phyloP scores from a whole-genome alignment of 352 stramenopile species.

The Phytopythium delawarense region DNA sequence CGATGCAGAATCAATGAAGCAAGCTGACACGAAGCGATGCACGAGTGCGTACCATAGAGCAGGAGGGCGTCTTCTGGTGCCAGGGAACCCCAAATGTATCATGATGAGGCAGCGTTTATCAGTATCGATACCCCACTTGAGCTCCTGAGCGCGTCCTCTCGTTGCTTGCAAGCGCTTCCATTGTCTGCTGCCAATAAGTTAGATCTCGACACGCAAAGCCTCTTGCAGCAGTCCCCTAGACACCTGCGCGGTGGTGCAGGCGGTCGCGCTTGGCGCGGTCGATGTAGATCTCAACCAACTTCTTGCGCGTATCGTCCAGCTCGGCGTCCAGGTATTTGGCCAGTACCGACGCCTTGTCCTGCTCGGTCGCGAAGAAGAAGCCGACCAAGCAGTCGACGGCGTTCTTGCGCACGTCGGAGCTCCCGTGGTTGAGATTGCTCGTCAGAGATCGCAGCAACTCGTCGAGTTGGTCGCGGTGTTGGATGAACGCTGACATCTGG shows the following conservation, averaged over 20 bases:
- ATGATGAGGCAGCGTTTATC: too few species aligned
- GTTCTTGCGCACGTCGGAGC: slow-evolving; percentile 63
- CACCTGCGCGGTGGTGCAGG: slow-evolving; percentile 12
- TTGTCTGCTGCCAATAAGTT: background rate
- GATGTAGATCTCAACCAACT: slow-evolving; percentile 75
- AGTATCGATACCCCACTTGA: background rate
- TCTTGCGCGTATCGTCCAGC: slow-evolving; percentile 47
- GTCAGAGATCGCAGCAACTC: slow-evolving; percentile 30
- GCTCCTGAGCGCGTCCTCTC: background rate
- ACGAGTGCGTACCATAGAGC: too few species aligned
- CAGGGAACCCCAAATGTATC: too few species aligned
- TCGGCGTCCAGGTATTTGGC: slow-evolving; percentile 39
- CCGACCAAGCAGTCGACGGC: slow-evolving; percentile 63
- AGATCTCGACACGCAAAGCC: background rate
- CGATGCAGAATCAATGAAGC: too few species aligned
- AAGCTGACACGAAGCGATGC: too few species aligned
- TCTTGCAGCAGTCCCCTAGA: background rate
- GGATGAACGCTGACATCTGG: slow-evolving; percentile 24
- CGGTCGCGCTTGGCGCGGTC: slow-evolving; percentile 50
- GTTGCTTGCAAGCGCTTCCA: background rate
- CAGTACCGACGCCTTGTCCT: slow-evolving; percentile 36
- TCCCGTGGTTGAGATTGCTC: slow-evolving; percentile 38
- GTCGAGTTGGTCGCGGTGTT: slow-evolving; percentile 23
- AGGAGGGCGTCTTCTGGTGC: too few species aligned
- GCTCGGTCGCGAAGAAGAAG: slow-evolving; percentile 50